Conservation (phyloP, 768 basidiomycete species). For the Phaffia tasmanica region DNA sequence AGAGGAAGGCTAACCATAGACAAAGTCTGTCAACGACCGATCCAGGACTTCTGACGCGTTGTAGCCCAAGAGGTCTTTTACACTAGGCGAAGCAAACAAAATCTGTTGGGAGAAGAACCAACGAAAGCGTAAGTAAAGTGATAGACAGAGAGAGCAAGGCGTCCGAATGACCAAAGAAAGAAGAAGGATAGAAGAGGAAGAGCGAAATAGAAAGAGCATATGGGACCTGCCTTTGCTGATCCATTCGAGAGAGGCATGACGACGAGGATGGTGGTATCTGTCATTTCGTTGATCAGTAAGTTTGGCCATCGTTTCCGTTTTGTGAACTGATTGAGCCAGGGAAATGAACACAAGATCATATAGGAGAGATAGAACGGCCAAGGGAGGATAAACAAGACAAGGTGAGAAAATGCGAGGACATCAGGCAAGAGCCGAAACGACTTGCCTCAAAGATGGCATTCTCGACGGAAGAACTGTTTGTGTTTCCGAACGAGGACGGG, state of each 20-base stretch:
- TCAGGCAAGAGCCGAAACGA: too few relatives aligned
- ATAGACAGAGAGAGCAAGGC: background rate
- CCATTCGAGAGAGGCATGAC: conserved; percentile 46
- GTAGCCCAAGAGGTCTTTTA: conserved; percentile 68
- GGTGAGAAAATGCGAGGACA: too few relatives aligned
- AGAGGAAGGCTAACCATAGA: conserved; percentile 45
- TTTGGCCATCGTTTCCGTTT: conserved; percentile 81
- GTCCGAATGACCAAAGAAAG: background rate
- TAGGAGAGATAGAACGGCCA: too few relatives aligned
- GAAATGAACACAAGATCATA: too few relatives aligned
- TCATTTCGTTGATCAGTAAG: conserved; percentile 60
- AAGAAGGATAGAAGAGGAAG: background rate
- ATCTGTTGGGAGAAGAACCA: conserved; percentile 5
- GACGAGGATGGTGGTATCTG: conserved; percentile 59
- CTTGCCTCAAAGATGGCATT: too few relatives aligned
- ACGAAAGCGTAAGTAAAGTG: background rate
- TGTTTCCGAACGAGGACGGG: too few relatives aligned
- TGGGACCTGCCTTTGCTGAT: conserved; percentile 42
- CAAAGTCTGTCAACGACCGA: conserved; percentile 51
- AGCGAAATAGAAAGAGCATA: background rate
- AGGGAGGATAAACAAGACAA: too few relatives aligned
- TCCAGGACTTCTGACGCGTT: conserved; percentile 61
- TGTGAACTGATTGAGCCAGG: conserved; percentile 48
- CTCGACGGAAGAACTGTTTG: too few relatives aligned
- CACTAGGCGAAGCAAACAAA: conserved; percentile 55